Evolutionary conservation across 345 rosid species (phyloP).

Genomic region (Citrus hindsii): DNA sequence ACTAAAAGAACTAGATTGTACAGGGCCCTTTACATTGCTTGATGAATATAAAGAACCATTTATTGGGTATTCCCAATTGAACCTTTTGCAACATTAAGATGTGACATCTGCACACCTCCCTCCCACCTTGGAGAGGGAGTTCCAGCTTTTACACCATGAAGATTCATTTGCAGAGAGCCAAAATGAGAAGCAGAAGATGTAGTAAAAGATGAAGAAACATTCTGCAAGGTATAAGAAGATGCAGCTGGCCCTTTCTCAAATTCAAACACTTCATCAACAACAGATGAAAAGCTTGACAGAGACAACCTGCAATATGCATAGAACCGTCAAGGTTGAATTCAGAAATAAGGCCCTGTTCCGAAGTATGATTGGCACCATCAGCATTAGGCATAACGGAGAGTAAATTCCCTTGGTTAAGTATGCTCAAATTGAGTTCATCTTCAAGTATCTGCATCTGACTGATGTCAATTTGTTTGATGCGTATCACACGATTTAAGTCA

Average conservation of each 20-base stretch:
- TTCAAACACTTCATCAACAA: slow-evolving; percentile 94
- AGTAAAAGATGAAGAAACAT: slow-evolving; percentile 38
- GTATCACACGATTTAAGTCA: slow-evolving; percentile 57
- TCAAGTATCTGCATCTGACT: slow-evolving; percentile 80
- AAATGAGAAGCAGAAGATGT: slow-evolving; percentile 50
- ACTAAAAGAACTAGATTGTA: slow-evolving; percentile 49
- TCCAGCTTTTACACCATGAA: slow-evolving; percentile 42
- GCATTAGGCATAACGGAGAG: slow-evolving; percentile 44
- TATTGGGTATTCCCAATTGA: slow-evolving; percentile 29
- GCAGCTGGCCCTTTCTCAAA: slow-evolving; percentile 62
- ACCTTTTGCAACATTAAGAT: slow-evolving; percentile 33
- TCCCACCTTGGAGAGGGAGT: slow-evolving; percentile 61
- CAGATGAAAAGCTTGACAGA: slow-evolving; percentile 65
- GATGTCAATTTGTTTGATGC: slow-evolving; percentile 70
- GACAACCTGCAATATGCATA: slow-evolving; percentile 46
- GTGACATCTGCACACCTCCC: slow-evolving; percentile 42
- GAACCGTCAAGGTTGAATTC: slow-evolving; percentile 52
- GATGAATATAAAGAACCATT: slow-evolving; percentile 49
- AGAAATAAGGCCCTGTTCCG: slow-evolving; percentile 55
- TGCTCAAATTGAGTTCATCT: slow-evolving; percentile 74
- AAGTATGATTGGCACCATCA: slow-evolving; percentile 41
- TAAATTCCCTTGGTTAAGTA: slow-evolving; percentile 51
- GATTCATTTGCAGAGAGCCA: slow-evolving; percentile 42
- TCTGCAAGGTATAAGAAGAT: slow-evolving; percentile 45
- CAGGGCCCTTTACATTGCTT: slow-evolving; percentile 45